Evolutionary conservation across 2,329 filamentous ascomycete genomes (phyloP), one percentile per base, ranked within the genome.

Genomic region (Fusarium hainanense): DNA sequence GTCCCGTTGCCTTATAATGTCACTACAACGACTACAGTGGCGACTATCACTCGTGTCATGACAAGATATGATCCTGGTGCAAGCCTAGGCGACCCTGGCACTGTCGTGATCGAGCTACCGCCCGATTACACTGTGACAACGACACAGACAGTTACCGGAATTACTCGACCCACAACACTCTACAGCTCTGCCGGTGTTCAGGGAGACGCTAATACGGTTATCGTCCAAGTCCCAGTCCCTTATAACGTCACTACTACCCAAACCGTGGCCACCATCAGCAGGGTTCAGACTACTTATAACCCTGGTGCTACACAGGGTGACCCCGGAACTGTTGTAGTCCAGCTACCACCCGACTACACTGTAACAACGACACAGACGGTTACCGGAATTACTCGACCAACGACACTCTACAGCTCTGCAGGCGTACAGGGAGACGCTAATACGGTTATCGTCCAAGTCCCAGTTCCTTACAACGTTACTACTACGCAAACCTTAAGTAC

Each of bases 391-490:
- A 67, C 20, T 6, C 44, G 56, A 13, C 56, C 59, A 0, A 18
- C 43, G 9, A 63, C 59, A 43, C 14, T 60, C 46, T 14, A 25
- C 21, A 13, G 40, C 59, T 10, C 30, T 7, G 30, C 30, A 4
- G 56, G 23, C 20, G 49, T 50, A 18, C 16, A 32, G 6, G 61
- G 61, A 7, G 61, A 66, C 7, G 60, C 63, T 1, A 50, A 50
- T 11, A 66, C 63, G 3, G 21, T 66, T 5, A 40, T 41, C 2
- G 41, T 66, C 6, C 55, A 66, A 18, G 41, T 66, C 9, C 63
- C 63, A 28, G 54, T 55, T 4, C 32, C 60, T 10, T 64, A 65
- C 6, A 66, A 66, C 28, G 61, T 66, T 2, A 66, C 63, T 3
- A n/a, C 34, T 3, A 66, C 63, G 2, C 28, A 50, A 2, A 60